A percentile compares a stretch with the other conserved stretches of the same genome.
phyloP scores from a whole-genome alignment of 768 basidiomycete genomes.

The Leccinum variicolor region DNA sequence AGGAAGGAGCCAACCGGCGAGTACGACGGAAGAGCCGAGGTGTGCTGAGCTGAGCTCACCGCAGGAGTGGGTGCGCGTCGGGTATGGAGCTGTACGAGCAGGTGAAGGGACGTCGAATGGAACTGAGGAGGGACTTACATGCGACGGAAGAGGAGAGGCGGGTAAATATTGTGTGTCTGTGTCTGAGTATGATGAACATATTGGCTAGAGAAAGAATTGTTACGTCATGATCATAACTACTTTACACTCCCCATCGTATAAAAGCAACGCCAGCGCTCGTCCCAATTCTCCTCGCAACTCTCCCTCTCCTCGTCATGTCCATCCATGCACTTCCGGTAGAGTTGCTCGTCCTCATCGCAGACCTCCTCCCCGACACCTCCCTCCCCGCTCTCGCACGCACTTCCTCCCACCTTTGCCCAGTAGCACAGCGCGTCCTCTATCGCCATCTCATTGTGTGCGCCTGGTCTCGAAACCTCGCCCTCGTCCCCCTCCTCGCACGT shows the following conservation, averaged over 20 bases:
- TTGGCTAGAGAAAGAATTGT: constrained; percentile 3
- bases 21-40: constrained; percentile 57
- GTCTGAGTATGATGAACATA: constrained; percentile 2
- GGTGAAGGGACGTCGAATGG: no score
- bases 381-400: constrained; percentile 51
- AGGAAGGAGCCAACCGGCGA: constrained; percentile 81
- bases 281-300: background rate
- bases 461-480: constrained; percentile 41
- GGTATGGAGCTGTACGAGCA: constrained; percentile 58
- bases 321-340: constrained; percentile 54
- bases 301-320: constrained; percentile 33
- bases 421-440: constrained; percentile 64
- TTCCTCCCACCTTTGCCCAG: constrained; percentile 37
- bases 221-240: constrained; percentile 14
- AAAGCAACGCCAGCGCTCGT: constrained; percentile 1
- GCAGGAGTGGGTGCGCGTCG: constrained; percentile 60
- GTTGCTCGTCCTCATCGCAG: constrained; percentile 54
- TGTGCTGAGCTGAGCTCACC: constrained; percentile 50
- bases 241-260: background rate
- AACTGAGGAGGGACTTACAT: no score
- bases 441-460: constrained; percentile 49
- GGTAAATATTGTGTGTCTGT: no score
- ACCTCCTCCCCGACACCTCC: constrained; percentile 28
- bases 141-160: background rate
- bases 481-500: constrained; percentile 54